These are phyloP conservation scores for Theobroma grandiflorum DNA, from an alignment of 441 rosid genomes.

Conservation along the genomic window DNA sequence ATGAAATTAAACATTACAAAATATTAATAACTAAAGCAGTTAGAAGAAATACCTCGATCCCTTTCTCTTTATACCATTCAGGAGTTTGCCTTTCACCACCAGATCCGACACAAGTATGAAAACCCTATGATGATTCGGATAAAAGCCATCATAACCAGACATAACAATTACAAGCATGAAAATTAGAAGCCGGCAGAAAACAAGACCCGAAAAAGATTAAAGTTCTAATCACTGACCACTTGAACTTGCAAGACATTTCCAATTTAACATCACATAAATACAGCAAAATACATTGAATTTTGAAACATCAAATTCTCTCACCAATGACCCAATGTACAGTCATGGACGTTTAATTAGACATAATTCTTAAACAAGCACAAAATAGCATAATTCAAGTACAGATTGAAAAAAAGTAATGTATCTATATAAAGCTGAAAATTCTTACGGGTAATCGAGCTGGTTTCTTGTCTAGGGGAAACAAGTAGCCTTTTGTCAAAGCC, in stretches of 20 bases:
- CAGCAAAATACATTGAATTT: neutral
- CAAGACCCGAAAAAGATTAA: neutral
- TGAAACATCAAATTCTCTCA: neutral
- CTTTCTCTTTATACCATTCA: conserved; percentile 94
- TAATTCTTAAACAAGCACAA: neutral
- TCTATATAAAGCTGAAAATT: conserved; percentile 10
- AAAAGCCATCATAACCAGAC: conserved; percentile 20
- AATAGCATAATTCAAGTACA: neutral
- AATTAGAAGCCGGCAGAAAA: neutral
- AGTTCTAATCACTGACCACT: neutral
- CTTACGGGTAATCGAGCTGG: conserved; percentile 94
- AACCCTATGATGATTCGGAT: conserved; percentile 57
- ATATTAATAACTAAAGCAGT: neutral
- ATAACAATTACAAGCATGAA: conserved; percentile 13
- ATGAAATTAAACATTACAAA: neutral
- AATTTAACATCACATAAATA: neutral
- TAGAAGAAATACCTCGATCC: conserved; percentile 73
- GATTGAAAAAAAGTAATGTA: neutral
- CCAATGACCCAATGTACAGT: neutral
- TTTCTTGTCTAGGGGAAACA: conserved; percentile 90
- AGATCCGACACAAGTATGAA: conserved; percentile 96
- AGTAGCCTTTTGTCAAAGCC: conserved; percentile 89
- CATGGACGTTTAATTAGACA: neutral
- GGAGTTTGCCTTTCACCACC: conserved; percentile 95
- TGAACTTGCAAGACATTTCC: conserved; percentile 4